These are phyloP conservation scores for Aspergillus pseudotamarii DNA, from an alignment of 2,329 filamentous ascomycete genomes.

Conservation along the genomic window DNA sequence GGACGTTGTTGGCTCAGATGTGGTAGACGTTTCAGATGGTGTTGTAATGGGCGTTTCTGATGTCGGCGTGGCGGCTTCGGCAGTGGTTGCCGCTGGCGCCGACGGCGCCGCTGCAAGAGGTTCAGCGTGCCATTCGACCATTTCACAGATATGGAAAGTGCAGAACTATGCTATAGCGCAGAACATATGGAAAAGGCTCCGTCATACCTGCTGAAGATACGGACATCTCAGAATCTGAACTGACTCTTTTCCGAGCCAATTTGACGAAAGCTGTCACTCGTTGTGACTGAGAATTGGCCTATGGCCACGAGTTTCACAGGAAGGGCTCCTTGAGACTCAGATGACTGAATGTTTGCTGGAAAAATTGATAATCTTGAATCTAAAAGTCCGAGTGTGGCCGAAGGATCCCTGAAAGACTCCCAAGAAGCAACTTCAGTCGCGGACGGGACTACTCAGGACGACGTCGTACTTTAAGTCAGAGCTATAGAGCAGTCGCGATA, in stretches of 20 bases:
- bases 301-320: background rate
- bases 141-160: background rate
- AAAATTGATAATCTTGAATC: background rate
- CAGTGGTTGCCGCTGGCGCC: constrained; percentile 11
- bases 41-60: constrained; percentile 14
- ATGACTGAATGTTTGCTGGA: background rate
- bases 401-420: background rate
- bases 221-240: background rate
- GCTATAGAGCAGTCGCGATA: background rate
- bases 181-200: background rate
- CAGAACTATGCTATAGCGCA: background rate
- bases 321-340: background rate
- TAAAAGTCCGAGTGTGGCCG: constrained; percentile 8
- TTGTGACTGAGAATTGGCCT: background rate
- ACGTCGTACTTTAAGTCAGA: background rate
- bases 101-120: constrained; percentile 8
- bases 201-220: constrained; percentile 5
- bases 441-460: constrained; percentile 3
- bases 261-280: background rate
- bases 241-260: background rate
- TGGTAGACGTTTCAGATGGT: constrained; percentile 17
- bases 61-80: constrained; percentile 16
- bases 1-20: constrained; percentile 22
- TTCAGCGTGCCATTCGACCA: background rate
- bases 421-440: constrained; percentile 5